phyloP scores from a whole-genome alignment of 1,284 basidiomycete genomes.

The Ceratobasidium sp. region DNA sequence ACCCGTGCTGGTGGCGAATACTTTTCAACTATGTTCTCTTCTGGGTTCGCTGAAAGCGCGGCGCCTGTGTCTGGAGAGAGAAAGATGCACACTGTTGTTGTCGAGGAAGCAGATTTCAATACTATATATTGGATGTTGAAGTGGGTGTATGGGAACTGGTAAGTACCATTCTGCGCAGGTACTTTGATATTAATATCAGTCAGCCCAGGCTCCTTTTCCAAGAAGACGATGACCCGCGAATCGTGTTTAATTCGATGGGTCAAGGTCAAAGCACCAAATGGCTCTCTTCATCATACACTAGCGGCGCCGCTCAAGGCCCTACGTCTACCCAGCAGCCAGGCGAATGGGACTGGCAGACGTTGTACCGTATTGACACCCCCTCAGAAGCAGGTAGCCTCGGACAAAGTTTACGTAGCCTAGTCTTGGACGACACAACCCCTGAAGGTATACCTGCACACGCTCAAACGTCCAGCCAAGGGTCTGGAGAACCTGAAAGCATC shows the following conservation, averaged over 20 bases:
- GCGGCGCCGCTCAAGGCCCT: constrained; percentile 54
- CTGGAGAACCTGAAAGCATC: constrained; percentile 13
- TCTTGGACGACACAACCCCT: constrained; percentile 28
- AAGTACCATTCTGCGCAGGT: background rate
- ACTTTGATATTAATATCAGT: background rate
- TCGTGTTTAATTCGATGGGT: constrained; percentile 72
- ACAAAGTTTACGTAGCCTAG: constrained; percentile 38
- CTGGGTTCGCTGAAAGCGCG: constrained; percentile 74
- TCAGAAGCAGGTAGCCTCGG: constrained; percentile 42
- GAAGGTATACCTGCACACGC: constrained; percentile 19
- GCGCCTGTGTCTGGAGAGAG: constrained; percentile 63
- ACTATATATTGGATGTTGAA: constrained; percentile 88
- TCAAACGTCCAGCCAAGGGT: constrained; percentile 33
- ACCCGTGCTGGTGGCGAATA: constrained; percentile 75
- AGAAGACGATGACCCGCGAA: constrained; percentile 73
- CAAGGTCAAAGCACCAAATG: constrained; percentile 74
- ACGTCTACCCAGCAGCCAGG: constrained; percentile 49
- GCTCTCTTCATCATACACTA: constrained; percentile 57
- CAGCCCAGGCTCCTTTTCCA: constrained; percentile 66
- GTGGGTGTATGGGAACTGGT: constrained; percentile 81
- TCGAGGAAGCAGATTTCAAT: constrained; percentile 85
- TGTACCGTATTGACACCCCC: constrained; percentile 52
- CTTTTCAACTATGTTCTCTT: constrained; percentile 82
- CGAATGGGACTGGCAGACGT: constrained; percentile 79
- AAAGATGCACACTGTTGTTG: constrained; percentile 74